Evolutionary conservation across 169 alveolate genomes (phyloP), one percentile per base, ranked within the genome.

Genomic region (Plasmodium falciparum): DNA sequence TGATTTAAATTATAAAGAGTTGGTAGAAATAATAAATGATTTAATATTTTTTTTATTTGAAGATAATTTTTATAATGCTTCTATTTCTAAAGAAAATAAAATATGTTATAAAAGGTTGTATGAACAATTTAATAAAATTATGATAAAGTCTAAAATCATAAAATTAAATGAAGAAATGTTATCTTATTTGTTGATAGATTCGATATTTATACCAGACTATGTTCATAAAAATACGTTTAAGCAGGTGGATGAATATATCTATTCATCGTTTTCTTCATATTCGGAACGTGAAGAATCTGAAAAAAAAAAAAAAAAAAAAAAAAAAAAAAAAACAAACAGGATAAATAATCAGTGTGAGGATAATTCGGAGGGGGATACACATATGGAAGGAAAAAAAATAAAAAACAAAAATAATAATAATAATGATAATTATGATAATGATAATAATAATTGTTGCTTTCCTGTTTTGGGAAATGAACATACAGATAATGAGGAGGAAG

Each of bases 181-280:
- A 8, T 15, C 24, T 13, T 80, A 80, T 17, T 61, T 80, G 24
- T 62, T 80, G 11, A 56, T 15, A 11, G 80, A 80, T 80, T 80
- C 70, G 6, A 69, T 80, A 54, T 80, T 80, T 24, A 29, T 80
- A 9, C 90, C 90, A 50, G 70, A 56, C n/a, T 80, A 80, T 54
- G 90, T 80, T 8, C 17, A 80, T 17, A 58, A 33, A 59, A 80
- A 80, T 56, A 80, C 1, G 29, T 59, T 66, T 20, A 69, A 71
- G 50, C 47, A 39, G 20, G 63, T 67, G 13, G 90, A 80, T 8
- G 90, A 80, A 47, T 5, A 80, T 52, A 24, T 67, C 39, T 80
- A 80, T 29, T 80, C 90, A 7, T 80, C 90, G 2, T 80, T 80
- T 61, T 71, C 74, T 22, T 80, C 90, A 2, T 80, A 80, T 26